Evolutionary conservation across 768 basidiomycete genomes (phyloP).

Genomic region (Suillus subalutaceus): DNA sequence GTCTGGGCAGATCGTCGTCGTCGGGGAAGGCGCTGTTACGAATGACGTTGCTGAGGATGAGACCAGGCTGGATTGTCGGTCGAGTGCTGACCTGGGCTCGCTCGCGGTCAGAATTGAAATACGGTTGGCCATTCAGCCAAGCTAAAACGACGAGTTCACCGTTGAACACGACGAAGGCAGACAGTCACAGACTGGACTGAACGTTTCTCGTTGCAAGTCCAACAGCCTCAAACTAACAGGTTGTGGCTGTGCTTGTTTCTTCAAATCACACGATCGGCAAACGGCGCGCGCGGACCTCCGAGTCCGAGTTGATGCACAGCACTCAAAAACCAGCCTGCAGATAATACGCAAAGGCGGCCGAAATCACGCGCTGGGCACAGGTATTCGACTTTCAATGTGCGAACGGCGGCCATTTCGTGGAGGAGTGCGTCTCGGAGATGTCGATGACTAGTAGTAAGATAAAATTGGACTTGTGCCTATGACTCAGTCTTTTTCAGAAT

Average conservation of each 20-base stretch:
- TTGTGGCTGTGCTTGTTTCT: slow-evolving; percentile 4
- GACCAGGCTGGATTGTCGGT: slow-evolving; percentile 27
- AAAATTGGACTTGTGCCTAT: neutral
- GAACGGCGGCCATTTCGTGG: neutral
- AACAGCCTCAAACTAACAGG: neutral
- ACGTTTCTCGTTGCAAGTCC: slow-evolving; percentile 4
- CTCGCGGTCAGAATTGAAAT: slow-evolving; percentile 21
- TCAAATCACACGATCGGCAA: neutral
- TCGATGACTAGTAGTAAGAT: neutral
- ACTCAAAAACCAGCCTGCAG: too few relatives aligned
- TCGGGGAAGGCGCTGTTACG: slow-evolving; percentile 30
- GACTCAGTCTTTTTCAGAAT: neutral
- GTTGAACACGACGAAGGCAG: neutral
- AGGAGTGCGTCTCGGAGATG: neutral
- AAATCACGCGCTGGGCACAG: neutral
- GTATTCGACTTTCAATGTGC: neutral
- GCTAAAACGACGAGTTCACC: neutral
- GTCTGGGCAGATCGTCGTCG: slow-evolving; percentile 26
- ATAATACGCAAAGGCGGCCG: neutral
- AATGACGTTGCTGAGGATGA: slow-evolving; percentile 30
- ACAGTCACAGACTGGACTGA: neutral
- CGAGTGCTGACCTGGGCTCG: slow-evolving; percentile 15
- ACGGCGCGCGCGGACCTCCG: neutral
- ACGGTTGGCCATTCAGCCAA: slow-evolving; percentile 14
- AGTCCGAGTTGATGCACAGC: neutral